These are phyloP conservation scores for Diaporthe humulicola DNA, from an alignment of 2,329 filamentous ascomycete species.

Conservation along the genomic window DNA sequence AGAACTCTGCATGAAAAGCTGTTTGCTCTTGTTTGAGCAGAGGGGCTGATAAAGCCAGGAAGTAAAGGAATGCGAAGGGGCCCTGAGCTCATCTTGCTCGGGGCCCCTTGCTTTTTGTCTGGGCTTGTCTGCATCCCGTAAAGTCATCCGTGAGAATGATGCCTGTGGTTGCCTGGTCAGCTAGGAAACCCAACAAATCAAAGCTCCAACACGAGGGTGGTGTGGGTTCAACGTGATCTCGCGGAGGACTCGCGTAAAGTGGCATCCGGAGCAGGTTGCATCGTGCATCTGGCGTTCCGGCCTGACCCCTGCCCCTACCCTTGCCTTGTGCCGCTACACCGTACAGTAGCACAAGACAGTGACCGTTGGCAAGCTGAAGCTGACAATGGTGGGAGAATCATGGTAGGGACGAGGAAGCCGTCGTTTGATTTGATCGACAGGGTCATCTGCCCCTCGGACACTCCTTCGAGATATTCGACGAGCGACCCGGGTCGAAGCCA, in stretches of 20 bases:
- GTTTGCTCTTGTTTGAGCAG: conserved; percentile 41
- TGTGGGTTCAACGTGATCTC: conserved; percentile 44
- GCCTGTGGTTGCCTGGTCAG: conserved; percentile 38
- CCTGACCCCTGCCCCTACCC: conserved; percentile 31
- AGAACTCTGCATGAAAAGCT: conserved; percentile 36
- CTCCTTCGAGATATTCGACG: neutral
- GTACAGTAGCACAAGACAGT: neutral
- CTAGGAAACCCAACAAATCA: conserved; percentile 41
- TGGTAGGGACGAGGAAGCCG: neutral
- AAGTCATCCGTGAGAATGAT: conserved; percentile 24
- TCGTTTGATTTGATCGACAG: neutral
- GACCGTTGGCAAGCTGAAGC: neutral
- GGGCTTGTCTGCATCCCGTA: conserved; percentile 25
- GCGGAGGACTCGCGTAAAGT: conserved; percentile 50
- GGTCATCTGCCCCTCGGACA: neutral
- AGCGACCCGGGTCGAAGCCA: neutral
- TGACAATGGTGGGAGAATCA: neutral
- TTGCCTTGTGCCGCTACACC: neutral
- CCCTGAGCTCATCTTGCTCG: conserved; percentile 21
- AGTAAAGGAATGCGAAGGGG: conserved; percentile 35
- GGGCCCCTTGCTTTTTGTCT: conserved; percentile 42
- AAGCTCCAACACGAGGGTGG: conserved; percentile 40
- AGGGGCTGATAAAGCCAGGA: conserved; percentile 41
- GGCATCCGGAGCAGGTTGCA: conserved; percentile 42
- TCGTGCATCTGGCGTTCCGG: conserved; percentile 23